These are phyloP conservation scores for Selaginella moellendorffii DNA, from an alignment of 75 land plant species.

Conservation along the genomic window DNA sequence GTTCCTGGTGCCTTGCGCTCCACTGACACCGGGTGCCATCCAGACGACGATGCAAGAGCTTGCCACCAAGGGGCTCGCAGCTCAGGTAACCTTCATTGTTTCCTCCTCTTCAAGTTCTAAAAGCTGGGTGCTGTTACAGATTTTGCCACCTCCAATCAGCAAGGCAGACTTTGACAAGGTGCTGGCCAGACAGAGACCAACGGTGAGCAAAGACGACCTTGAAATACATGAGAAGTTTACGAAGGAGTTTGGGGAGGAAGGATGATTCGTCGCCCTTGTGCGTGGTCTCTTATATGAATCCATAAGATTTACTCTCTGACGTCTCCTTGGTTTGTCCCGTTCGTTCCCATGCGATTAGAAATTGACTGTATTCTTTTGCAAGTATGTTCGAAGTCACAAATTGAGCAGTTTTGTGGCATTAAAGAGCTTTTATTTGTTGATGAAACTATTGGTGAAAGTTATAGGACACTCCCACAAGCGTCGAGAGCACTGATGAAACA, in stretches of 20 bases:
- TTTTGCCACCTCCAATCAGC: conserved; percentile 77
- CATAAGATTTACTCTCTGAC: no score
- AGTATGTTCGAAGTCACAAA: no score
- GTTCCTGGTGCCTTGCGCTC: conserved; percentile 96
- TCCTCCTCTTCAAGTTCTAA: not conserved
- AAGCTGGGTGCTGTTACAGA: conserved; percentile 29
- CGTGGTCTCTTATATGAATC: no score
- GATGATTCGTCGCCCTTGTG: no score
- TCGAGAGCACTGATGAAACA: no score
- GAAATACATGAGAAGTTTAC: conserved; percentile 76
- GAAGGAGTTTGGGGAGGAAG: conserved; percentile 87
- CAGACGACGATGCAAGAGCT: conserved; percentile 92
- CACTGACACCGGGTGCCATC: conserved; percentile 65
- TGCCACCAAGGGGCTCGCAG: conserved; percentile 67
- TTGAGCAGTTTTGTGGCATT: no score
- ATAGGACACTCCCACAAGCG: no score
- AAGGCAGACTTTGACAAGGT: conserved; percentile 89
- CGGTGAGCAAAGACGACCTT: conserved; percentile 82
- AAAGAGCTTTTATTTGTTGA: no score
- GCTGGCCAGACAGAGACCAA: conserved; percentile 86
- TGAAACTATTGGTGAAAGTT: no score
- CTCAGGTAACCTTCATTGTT: conserved; percentile 26
- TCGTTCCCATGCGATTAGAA: no score
- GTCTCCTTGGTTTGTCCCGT: no score
- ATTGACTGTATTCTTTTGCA: no score